Evolutionary conservation across 164 flowering plant species (phyloP), one percentile per base, ranked within the genome.

Genomic region (Magnolia kwangsiensis): DNA sequence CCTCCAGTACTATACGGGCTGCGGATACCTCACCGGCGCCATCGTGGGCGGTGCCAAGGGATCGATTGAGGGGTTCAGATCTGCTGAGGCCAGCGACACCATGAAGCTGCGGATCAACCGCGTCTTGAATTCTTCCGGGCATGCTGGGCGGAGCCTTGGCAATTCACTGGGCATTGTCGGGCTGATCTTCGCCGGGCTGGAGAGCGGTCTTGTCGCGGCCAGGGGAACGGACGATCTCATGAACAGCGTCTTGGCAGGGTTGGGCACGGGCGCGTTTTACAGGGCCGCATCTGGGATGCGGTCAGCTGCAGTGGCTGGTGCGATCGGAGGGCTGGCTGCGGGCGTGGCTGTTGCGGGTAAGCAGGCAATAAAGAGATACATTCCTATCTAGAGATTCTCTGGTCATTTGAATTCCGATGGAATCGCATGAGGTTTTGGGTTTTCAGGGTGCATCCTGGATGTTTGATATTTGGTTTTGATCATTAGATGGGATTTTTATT

Each of bases 271-370:
- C 11, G 97, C 89, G 0, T 67, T 92, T 4, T 91, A 88, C 67
- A 82, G 78, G 85, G 93, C 93, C 3, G 92, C 96, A 0, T 68
- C 86, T 3, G 97, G 96, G 29, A 83, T 84, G 19, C 79, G 94
- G 51, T 86, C 95, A 5, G 98, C 98, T 0, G 97, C 89, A 0
- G 80, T 92, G 49, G 96, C 96, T 1, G 95, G 94, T 0, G 98
- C 97, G 0, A 75, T 89, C 19, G 97, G 98, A 6, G 94, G 94
- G 9, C 67, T 91, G 31, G 85, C 88, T 0, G 97, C 90, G 0
- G 93, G 87, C 0, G 78, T 81, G 19, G 91, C 88, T 0, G 91
- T 91, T 7, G 85, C 88, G 0, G 91, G 87, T 64, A 94, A 92
- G 83, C 94, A 91, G 74, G 86, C 67, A 13, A 51, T 87, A 23